Evolutionary conservation across 169 alveolate genomes (phyloP).

Genomic region (Eimeria maxima): DNA sequence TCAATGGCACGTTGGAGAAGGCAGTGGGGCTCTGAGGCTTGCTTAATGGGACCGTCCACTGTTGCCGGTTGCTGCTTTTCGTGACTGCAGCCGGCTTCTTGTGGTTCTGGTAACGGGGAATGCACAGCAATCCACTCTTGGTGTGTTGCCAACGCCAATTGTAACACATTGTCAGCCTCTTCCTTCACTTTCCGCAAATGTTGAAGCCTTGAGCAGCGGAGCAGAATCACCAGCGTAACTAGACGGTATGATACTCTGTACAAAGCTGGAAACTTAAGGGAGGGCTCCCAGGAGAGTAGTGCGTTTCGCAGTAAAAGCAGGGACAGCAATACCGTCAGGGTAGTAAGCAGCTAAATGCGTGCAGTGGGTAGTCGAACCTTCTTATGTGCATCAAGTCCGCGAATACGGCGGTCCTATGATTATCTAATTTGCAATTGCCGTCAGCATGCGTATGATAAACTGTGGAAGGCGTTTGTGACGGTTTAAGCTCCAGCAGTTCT

Average conservation of each 20-base stretch:
- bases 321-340: not conserved
- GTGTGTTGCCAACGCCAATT: conserved; percentile 8
- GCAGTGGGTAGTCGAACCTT: not conserved
- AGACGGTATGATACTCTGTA: not conserved
- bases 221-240: not conserved
- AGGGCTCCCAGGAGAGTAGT: not conserved
- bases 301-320: not conserved
- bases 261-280: not conserved
- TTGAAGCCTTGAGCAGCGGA: conserved; percentile 23
- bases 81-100: not conserved
- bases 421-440: not conserved
- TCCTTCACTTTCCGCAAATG: conserved; percentile 1
- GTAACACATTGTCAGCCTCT: conserved; percentile 40
- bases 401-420: conserved; percentile 41
- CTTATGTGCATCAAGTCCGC: conserved; percentile 37
- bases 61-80: not conserved
- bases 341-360: too few relatives aligned
- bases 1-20: conserved; percentile 40
- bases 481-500: conserved; percentile 41
- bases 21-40: not conserved
- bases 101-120: not conserved
- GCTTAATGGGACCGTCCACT: not conserved
- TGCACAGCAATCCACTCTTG: not conserved
- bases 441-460: not conserved
- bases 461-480: not conserved